phyloP scores from a whole-genome alignment of 2,329 filamentous ascomycete species.

The Sporothrix brunneoviolacea region DNA sequence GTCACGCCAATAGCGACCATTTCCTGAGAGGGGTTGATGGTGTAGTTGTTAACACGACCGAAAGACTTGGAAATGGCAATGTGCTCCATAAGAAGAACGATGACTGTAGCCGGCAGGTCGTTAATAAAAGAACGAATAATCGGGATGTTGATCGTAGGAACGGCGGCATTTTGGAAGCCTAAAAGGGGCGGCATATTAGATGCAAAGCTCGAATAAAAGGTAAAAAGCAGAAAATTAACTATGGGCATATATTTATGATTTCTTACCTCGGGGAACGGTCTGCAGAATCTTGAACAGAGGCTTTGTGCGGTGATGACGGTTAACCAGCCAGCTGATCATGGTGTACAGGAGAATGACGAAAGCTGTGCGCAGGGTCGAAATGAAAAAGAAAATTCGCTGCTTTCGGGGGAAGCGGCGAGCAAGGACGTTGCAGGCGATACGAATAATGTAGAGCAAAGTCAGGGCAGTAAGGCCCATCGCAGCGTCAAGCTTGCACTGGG shows the following conservation, averaged over 20 bases:
- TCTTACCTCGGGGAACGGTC: conserved; percentile 64
- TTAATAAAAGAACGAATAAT: conserved; percentile 63
- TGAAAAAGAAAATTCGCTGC: conserved; percentile 77
- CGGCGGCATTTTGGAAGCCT: conserved; percentile 77
- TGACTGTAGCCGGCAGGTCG: conserved; percentile 76
- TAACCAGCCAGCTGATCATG: conserved; percentile 79
- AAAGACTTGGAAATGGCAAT: conserved; percentile 98
- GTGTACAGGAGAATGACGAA: conserved; percentile 92
- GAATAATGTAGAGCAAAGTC: conserved; percentile 68
- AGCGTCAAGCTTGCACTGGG: conserved; percentile 64
- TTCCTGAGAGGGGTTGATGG: conserved; percentile 93
- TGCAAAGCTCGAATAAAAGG: background rate
- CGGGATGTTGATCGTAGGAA: conserved; percentile 58
- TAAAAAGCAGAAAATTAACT: background rate
- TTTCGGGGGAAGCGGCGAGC: conserved; percentile 63
- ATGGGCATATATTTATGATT: background rate
- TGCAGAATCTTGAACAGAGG: conserved; percentile 70
- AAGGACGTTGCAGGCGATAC: conserved; percentile 54
- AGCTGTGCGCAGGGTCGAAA: conserved; percentile 81
- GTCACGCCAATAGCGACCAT: conserved; percentile 89
- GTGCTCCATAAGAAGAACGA: conserved; percentile 92
- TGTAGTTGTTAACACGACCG: conserved; percentile 95
- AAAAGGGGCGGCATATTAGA: no score
- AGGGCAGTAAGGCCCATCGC: conserved; percentile 83
- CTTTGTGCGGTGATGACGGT: conserved; percentile 55